Conservation (phyloP, 2,329 filamentous ascomycete genomes). For the Penicillium capsulatum region DNA sequence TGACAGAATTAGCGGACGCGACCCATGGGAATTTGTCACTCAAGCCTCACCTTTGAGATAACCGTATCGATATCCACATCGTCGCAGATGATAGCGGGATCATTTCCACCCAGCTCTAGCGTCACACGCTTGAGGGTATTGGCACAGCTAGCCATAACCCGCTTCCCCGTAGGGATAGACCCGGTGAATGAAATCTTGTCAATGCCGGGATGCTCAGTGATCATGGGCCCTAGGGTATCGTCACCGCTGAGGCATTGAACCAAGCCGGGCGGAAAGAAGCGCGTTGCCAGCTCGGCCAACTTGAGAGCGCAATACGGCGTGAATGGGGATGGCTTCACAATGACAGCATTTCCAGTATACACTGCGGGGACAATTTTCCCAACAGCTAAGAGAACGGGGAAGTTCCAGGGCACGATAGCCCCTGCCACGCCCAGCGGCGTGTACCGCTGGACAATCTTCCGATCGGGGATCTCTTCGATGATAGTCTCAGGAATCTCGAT, state of each 20-base stretch:
- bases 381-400: constrained; percentile 39
- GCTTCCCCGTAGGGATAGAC: constrained; percentile 50
- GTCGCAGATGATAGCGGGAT: constrained; percentile 52
- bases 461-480: constrained; percentile 46
- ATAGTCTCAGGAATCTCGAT: constrained; percentile 45
- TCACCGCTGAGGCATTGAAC: constrained; percentile 54
- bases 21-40: not conserved
- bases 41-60: constrained; percentile 33
- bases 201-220: constrained; percentile 54
- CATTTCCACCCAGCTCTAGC: constrained; percentile 54
- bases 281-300: constrained; percentile 49
- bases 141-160: constrained; percentile 49
- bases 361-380: constrained; percentile 51
- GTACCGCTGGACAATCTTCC: constrained; percentile 33
- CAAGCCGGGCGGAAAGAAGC: constrained; percentile 53
- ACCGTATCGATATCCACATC: constrained; percentile 50
- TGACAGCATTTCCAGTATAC: constrained; percentile 52
- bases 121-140: constrained; percentile 53
- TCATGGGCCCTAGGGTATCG: constrained; percentile 51
- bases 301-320: constrained; percentile 56
- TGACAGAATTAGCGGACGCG: constrained; percentile 5
- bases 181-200: constrained; percentile 59
- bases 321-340: constrained; percentile 50
- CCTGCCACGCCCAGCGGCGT: constrained; percentile 42
- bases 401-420: constrained; percentile 61